phyloP scores from a whole-genome alignment of 2,329 filamentous ascomycete genomes.

The Ascocoryne sarcoides region DNA sequence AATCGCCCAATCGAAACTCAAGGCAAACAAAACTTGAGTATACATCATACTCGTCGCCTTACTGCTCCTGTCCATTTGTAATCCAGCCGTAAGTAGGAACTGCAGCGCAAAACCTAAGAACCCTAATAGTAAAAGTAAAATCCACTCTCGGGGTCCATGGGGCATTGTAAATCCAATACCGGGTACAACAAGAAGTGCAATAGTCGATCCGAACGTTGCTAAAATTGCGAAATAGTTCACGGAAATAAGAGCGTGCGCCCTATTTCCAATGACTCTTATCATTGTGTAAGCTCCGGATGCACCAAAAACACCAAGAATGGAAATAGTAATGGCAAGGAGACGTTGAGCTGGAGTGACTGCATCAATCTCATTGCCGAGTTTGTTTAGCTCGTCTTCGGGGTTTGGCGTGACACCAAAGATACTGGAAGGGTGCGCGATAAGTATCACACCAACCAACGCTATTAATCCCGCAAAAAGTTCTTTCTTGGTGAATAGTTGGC shows the following conservation, averaged over 20 bases:
- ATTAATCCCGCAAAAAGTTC: slow-evolving; percentile 70
- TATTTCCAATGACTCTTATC: slow-evolving; percentile 70
- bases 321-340: slow-evolving; percentile 59
- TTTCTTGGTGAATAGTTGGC: slow-evolving; percentile 66
- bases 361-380: slow-evolving; percentile 11
- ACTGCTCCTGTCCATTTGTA: slow-evolving; percentile 37
- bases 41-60: slow-evolving; percentile 55
- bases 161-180: slow-evolving; percentile 38
- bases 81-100: slow-evolving; percentile 71
- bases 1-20: slow-evolving; percentile 25
- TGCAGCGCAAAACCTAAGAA: slow-evolving; percentile 74
- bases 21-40: slow-evolving; percentile 60
- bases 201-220: slow-evolving; percentile 57
- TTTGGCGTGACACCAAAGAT: slow-evolving; percentile 13
- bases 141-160: slow-evolving; percentile 41
- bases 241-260: slow-evolving; percentile 74
- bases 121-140: slow-evolving; percentile 59
- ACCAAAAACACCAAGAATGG: slow-evolving; percentile 69
- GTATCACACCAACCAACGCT: slow-evolving; percentile 68
- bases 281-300: slow-evolving; percentile 65
- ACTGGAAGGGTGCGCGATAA: slow-evolving; percentile 60
- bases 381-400: slow-evolving; percentile 6
- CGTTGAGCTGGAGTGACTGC: slow-evolving; percentile 18
- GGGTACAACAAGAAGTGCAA: slow-evolving; percentile 37
- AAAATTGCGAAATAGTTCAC: slow-evolving; percentile 76